Evolutionary conservation across 352 stramenopile genomes (phyloP).

Genomic region (Ophiocytium majus): DNA sequence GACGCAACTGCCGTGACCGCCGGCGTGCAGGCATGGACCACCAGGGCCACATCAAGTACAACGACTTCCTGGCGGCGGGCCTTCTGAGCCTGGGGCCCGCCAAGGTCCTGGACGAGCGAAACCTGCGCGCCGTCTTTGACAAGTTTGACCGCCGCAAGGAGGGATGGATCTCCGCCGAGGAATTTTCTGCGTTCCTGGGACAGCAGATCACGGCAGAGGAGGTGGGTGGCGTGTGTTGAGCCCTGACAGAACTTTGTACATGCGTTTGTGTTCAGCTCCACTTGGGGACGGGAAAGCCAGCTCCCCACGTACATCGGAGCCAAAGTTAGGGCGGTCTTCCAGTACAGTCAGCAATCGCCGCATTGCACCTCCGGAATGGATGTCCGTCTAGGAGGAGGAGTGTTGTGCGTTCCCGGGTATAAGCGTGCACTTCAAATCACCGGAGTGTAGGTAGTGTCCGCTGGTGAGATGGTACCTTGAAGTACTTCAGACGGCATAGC

Average conservation of each 20-base stretch:
- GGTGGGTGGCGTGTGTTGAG: neutral
- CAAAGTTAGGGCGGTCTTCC: neutral
- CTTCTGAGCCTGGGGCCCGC: slow-evolving; percentile 38
- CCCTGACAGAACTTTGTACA: neutral
- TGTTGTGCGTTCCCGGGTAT: neutral
- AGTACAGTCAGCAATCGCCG: neutral
- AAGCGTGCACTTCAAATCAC: too few species aligned
- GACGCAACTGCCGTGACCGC: too few species aligned
- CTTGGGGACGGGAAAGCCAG: neutral
- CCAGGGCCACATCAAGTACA: slow-evolving; percentile 35
- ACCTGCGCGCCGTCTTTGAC: slow-evolving; percentile 45
- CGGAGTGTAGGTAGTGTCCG: too few species aligned
- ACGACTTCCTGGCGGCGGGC: slow-evolving; percentile 52
- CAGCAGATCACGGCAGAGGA: slow-evolving; percentile 45
- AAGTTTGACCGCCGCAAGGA: slow-evolving; percentile 46
- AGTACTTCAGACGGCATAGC: too few species aligned
- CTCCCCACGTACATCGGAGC: neutral
- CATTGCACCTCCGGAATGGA: neutral
- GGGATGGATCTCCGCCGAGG: slow-evolving; percentile 35
- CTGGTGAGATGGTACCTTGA: neutral
- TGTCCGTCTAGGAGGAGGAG: neutral
- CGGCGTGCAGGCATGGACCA: slow-evolving; percentile 2
- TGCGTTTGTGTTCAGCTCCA: neutral
- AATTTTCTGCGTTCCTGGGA: slow-evolving; percentile 43
- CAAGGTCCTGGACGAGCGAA: slow-evolving; percentile 36